Evolutionary conservation across 139 green algal species (phyloP).

Genomic region (Deuterostichococcus epilithicus): DNA sequence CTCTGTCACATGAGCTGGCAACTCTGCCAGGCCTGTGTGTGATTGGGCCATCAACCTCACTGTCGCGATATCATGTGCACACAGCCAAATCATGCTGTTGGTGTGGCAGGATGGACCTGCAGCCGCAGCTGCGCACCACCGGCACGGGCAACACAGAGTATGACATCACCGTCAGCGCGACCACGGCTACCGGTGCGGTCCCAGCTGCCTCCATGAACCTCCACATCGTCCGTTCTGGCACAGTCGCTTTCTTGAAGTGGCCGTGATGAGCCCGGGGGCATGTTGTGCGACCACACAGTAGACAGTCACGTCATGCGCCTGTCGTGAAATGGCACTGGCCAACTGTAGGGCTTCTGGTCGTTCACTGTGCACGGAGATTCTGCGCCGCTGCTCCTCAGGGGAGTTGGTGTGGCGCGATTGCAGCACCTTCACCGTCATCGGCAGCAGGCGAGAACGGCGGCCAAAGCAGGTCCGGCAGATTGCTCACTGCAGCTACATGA

Average conservation of each 20-base stretch:
- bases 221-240: neutral
- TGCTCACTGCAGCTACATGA: neutral
- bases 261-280: neutral
- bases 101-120: neutral
- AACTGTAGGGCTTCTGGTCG: too few species aligned
- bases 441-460: neutral
- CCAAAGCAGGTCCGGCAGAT: neutral
- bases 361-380: too few species aligned
- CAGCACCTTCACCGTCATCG: slow-evolving; percentile 4
- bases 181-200: neutral
- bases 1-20: too few species aligned
- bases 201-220: neutral
- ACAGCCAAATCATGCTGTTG: neutral
- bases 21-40: neutral
- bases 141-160: slow-evolving; percentile 7
- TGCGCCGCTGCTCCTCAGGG: neutral
- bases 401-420: slow-evolving; percentile 10
- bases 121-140: slow-evolving; percentile 6
- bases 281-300: neutral
- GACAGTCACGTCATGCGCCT: neutral
- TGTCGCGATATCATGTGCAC: neutral
- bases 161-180: neutral
- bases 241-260: neutral
- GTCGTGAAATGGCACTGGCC: neutral
- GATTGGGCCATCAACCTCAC: neutral